Conservation (phyloP, 179 eudicot genomes). For the Nepenthes alata region DNA sequence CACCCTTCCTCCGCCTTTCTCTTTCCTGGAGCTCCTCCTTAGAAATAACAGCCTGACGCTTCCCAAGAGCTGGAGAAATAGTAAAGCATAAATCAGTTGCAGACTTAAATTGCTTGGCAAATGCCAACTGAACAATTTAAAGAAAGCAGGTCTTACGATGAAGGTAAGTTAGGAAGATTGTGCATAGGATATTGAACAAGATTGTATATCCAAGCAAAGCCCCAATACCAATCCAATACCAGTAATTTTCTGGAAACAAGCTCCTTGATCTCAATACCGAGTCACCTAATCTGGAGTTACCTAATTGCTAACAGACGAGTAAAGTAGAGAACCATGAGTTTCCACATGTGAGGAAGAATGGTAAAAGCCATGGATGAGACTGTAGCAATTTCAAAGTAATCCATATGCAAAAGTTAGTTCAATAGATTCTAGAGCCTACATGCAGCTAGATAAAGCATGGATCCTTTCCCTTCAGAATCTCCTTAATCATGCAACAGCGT, state of each 20-base stretch:
- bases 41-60: conserved; percentile 76
- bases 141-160: conserved; percentile 46
- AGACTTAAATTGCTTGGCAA: background rate
- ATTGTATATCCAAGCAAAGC: conserved; percentile 67
- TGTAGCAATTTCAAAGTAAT: no score
- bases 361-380: no score
- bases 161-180: conserved; percentile 55
- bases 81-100: conserved; percentile 1
- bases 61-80: conserved; percentile 50
- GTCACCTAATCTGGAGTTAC: conserved; percentile 42
- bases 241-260: conserved; percentile 66
- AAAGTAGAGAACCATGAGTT: conserved; percentile 1
- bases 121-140: background rate
- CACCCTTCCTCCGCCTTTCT: conserved; percentile 43
- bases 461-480: no score
- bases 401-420: no score
- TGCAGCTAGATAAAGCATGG: no score
- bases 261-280: conserved; percentile 54
- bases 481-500: no score
- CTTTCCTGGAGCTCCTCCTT: conserved; percentile 54
- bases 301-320: conserved; percentile 36
- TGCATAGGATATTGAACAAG: conserved; percentile 66
- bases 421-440: no score
- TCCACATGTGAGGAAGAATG: no score
- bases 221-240: conserved; percentile 92